Conservation (phyloP, 2,329 filamentous ascomycete species). For the Magnaporthiopsis incrustans region DNA sequence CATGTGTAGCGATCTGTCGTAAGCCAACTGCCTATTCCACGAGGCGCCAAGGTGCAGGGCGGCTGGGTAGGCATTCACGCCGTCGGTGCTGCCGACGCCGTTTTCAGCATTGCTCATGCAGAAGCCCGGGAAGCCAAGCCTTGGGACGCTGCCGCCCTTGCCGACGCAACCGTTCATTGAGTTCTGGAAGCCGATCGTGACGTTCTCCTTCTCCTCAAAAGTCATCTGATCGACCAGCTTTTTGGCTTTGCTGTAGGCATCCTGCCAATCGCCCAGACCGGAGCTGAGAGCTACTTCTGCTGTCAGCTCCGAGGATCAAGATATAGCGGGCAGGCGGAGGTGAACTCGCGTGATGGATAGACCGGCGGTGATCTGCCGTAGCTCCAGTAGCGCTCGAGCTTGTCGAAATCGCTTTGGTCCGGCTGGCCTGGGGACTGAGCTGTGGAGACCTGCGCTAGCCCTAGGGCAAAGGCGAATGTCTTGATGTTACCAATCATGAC, state of each 20-base stretch:
- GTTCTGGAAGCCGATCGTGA: constrained; percentile 64
- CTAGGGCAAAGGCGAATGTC: not conserved
- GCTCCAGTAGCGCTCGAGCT: constrained; percentile 4
- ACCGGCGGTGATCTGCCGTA: constrained; percentile 37
- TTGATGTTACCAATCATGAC: not conserved
- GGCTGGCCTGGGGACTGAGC: not conserved
- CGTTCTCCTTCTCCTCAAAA: constrained; percentile 65
- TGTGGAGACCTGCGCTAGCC: not conserved
- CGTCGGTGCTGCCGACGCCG: constrained; percentile 30
- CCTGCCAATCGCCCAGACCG: constrained; percentile 38
- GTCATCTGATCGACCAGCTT: constrained; percentile 61
- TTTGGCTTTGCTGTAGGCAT: constrained; percentile 55
- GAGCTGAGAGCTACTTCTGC: constrained; percentile 38
- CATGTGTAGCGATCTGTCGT: constrained; percentile 60
- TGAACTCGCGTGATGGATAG: constrained; percentile 39
- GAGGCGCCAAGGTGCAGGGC: constrained; percentile 66
- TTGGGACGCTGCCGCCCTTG: constrained; percentile 37
- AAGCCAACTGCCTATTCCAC: constrained; percentile 61
- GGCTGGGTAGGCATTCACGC: constrained; percentile 41
- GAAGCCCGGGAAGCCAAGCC: constrained; percentile 48
- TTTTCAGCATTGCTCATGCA: constrained; percentile 41
- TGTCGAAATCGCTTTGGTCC: not conserved
- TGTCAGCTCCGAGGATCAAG: constrained; percentile 51
- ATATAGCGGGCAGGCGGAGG: constrained; percentile 14
- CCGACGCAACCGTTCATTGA: constrained; percentile 35